Evolutionary conservation across 495 filamentous ascomycete species (phyloP), one percentile per base, ranked within the genome.

Genomic region (Friedmanniomyces simplex): DNA sequence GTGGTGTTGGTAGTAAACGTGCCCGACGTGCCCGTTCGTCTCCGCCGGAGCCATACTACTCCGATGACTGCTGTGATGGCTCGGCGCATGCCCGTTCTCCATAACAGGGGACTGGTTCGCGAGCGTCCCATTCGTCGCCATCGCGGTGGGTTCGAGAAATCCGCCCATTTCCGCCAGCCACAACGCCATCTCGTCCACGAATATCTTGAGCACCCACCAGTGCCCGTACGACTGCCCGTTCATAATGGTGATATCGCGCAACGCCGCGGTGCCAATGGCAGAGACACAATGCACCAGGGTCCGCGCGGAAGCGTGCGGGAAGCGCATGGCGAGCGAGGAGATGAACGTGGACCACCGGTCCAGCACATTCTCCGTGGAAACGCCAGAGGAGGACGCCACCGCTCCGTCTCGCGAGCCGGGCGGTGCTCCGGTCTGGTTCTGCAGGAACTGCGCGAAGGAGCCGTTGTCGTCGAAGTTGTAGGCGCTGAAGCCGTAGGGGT

Each of bases 161-260:
- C 93, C 93, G 20, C 93, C 93, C 55, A 90, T 85, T 64, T 96
- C 89, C 0, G 89, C 91, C 62, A 94, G 77, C 81, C 93, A 97
- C 37, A 84, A 73, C 64, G 90, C 82, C 90, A 95, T 94, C 71
- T 96, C 93, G 67, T 96, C 91, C 52, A 98, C 80, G 76, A 90
- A 98, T 52, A 91, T 89, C 67, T 96, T 95, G n/a, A 88, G 90
- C 53, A 96, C 86, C 89, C 93, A 96, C 93, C 93, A 98, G 1
- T 87, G 84, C 14, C 88, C 89, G 66, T 96, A 98, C 64, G 88
- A 95, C 57, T 83, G 80, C 11, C 87, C 89, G 58, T 86, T 83
- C 24, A 79, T 79, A 22, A 96, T 82, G 8, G 91, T 96, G 55
- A 91, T 76, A 63, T 91, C 88, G 41, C 88, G 77, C 67, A 91